phyloP scores from a whole-genome alignment of 306 rosid genomes.

The Begonia masoniana region DNA sequence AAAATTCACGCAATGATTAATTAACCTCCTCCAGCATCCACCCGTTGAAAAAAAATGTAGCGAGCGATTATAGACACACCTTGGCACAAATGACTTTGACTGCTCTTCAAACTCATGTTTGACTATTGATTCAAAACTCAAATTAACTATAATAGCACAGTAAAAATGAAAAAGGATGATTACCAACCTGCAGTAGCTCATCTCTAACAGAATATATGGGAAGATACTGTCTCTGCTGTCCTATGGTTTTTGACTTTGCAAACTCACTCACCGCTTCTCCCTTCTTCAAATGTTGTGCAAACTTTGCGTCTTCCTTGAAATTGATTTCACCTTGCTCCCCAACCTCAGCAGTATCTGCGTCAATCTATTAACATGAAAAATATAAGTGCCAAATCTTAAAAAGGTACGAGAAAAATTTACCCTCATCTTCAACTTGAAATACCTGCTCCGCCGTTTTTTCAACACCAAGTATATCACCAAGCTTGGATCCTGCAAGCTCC shows the following conservation, averaged over 20 bases:
- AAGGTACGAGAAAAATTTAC: conserved; percentile 17
- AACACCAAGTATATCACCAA: conserved; percentile 91
- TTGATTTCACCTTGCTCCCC: conserved; percentile 93
- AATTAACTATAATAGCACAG: too few relatives aligned
- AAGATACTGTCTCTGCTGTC: conserved; percentile 91
- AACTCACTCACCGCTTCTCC: conserved; percentile 96
- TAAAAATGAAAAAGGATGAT: neutral
- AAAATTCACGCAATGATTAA: too few relatives aligned
- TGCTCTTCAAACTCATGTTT: too few relatives aligned
- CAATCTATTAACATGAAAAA: conserved; percentile 41
- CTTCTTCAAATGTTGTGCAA: conserved; percentile 89
- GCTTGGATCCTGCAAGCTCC: conserved; percentile 99
- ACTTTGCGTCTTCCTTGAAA: conserved; percentile 95
- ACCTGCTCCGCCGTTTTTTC: conserved; percentile 96
- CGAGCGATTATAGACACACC: too few relatives aligned
- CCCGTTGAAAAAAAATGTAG: too few relatives aligned
- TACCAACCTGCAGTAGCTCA: conserved; percentile 73
- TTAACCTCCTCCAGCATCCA: too few relatives aligned
- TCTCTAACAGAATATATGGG: conserved; percentile 94
- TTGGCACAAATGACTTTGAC: too few relatives aligned
- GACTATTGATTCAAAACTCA: too few relatives aligned
- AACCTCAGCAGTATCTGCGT: conserved; percentile 87
- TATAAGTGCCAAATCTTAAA: conserved; percentile 4
- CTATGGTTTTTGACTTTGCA: conserved; percentile 71
- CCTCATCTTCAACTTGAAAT: conserved; percentile 10